Base-by-base conservation (phyloP, 148 eudicot species). In the Bassia scoparia region DNA sequence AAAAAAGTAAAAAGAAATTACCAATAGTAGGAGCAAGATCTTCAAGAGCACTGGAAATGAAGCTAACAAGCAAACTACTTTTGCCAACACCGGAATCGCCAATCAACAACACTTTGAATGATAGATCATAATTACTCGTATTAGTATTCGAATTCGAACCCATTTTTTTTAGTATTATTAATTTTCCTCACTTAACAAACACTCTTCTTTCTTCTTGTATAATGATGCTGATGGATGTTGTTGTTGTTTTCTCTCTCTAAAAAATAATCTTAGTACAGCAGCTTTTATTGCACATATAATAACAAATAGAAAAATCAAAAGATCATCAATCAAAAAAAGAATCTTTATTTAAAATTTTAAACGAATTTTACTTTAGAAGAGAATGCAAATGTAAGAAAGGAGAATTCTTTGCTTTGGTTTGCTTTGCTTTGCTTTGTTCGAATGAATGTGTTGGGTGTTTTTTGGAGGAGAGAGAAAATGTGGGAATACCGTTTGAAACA, bases 11-110 rank as follows among this genome's bases (percentile, higher is more conserved):
- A 7, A 43, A 9, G 12, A 41, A 30, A 23, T 24, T 86, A 93
- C 98, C 98, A 50, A 93, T 90, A 68, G 98, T 93, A 70, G 98
- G 98, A 35, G 97, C 68, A 65, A 90, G 92, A 81, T 93, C 87
- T 5, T 89, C 84, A 53, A 82, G 81, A 17, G 82, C 79, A 67
- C 69, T 82, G 2, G 98, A 93, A 50, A 89, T 89, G 81, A 93
- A 89, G 44, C 80, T 88, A 74, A 92, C 78, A 63, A 92, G 76
- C 53, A 78, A 67, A 46, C 81, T 87, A 80, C 95, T 89, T 68
- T 89, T 89, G 21, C 95, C 95, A 60, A 89, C 95, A 23, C 84
- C 91, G 11, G 95, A 89, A 70, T 89, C 95, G 43, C 95, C 95
- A 71, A 87, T 86, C 71, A 89, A 77, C 77, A 89, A 76, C 79